A percentile compares a stretch with the other conserved stretches of the same genome.
phyloP scores from a whole-genome alignment of 441 rosid genomes.

The Metrosideros polymorpha region DNA sequence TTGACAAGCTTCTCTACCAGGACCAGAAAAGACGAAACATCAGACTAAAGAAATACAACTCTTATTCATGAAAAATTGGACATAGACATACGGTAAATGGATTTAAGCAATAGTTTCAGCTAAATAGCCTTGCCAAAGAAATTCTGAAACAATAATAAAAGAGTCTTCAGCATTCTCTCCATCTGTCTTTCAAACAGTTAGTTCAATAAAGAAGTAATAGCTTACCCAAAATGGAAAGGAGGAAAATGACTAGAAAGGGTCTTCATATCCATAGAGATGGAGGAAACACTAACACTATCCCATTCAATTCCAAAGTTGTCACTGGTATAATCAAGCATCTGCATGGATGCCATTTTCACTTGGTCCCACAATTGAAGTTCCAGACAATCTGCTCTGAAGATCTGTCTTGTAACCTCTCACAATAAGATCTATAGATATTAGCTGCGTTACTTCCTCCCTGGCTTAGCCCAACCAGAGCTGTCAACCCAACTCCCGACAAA shows the following conservation, averaged over 20 bases:
- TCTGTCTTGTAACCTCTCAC: slow-evolving; percentile 46
- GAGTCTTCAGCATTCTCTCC: neutral
- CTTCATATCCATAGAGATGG: slow-evolving; percentile 82
- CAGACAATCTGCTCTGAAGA: slow-evolving; percentile 31
- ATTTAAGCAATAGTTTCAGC: neutral
- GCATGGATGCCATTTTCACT: slow-evolving; percentile 36
- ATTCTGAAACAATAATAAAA: neutral
- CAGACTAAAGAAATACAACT: neutral
- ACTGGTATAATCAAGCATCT: slow-evolving; percentile 61
- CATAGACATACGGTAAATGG: neutral
- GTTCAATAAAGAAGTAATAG: neutral
- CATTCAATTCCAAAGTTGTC: slow-evolving; percentile 58
- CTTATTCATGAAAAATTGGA: neutral
- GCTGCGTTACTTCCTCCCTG: slow-evolving; percentile 49
- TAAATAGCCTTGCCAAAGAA: neutral
- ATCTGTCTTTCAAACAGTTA: neutral
- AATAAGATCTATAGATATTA: slow-evolving; percentile 38
- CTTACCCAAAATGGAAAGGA: slow-evolving; percentile 91
- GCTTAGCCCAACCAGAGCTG: slow-evolving; percentile 78
- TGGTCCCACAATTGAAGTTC: slow-evolving; percentile 36
- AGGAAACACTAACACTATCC: slow-evolving; percentile 51
- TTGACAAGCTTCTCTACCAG: neutral
- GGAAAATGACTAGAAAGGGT: slow-evolving; percentile 94
- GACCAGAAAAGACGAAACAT: neutral
- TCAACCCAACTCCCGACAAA: slow-evolving; percentile 65